phyloP scores from a whole-genome alignment of 495 filamentous ascomycete species.

The Amphirosellinia nigrospora region DNA sequence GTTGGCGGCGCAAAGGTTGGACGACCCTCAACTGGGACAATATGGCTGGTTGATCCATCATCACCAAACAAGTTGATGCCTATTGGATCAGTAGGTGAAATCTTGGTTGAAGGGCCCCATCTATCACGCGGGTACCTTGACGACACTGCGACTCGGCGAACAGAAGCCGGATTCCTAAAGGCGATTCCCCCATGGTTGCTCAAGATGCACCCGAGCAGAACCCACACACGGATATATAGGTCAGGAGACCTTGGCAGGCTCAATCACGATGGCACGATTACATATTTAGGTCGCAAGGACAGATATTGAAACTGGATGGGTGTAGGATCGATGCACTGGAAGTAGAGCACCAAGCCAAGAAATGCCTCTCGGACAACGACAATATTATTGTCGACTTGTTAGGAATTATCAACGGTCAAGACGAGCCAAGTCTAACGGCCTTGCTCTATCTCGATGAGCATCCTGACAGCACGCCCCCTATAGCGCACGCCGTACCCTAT shows the following conservation, averaged over 20 bases:
- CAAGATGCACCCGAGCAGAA: slow-evolving; percentile 12
- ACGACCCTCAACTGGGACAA: slow-evolving; percentile 24
- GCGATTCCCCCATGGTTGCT: slow-evolving; percentile 23
- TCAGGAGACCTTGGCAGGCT: slow-evolving; percentile 48
- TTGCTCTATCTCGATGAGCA: slow-evolving; percentile 21
- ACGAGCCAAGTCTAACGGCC: slow-evolving; percentile 19
- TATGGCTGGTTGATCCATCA: slow-evolving; percentile 47
- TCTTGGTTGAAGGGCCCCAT: slow-evolving; percentile 46
- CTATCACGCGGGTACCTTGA: slow-evolving; percentile 43
- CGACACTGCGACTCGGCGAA: slow-evolving; percentile 37
- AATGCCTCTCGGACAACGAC: slow-evolving; percentile 20
- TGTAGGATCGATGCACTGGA: slow-evolving; percentile 11
- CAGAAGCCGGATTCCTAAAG: slow-evolving; percentile 40
- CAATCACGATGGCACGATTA: slow-evolving; percentile 52
- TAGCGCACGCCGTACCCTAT: background rate
- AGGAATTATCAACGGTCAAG: slow-evolving; percentile 18
- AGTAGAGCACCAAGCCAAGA: slow-evolving; percentile 19
- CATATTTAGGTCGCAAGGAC: slow-evolving; percentile 48
- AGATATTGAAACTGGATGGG: slow-evolving; percentile 25
- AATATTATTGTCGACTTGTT: slow-evolving; percentile 13
- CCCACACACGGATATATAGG: slow-evolving; percentile 37
- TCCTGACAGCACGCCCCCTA: slow-evolving; percentile 14
- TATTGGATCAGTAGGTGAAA: slow-evolving; percentile 48
- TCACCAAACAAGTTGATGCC: slow-evolving; percentile 41
- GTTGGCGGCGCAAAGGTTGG: slow-evolving; percentile 19